Evolutionary conservation across 2,329 filamentous ascomycete genomes (phyloP).

Genomic region (Epichloe glyceriae): DNA sequence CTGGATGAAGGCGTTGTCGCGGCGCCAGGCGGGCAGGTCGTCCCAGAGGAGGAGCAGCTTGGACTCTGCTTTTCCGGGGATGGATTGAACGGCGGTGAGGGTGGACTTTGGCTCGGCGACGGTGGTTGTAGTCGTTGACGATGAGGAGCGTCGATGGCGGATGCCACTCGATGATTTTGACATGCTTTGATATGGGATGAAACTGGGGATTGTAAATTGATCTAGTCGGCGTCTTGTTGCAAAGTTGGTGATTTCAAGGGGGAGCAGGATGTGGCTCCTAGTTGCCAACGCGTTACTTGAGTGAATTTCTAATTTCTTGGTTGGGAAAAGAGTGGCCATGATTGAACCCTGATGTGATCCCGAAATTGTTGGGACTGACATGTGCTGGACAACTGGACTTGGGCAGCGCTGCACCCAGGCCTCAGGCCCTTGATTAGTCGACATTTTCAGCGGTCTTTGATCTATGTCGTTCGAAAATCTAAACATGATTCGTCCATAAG

Average conservation of each 20-base stretch:
- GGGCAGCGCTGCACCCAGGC: too few species aligned
- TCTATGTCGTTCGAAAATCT: too few species aligned
- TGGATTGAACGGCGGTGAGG: slow-evolving; percentile 14
- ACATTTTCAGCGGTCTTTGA: too few species aligned
- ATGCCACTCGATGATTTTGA: not conserved
- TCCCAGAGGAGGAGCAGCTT: slow-evolving; percentile 41
- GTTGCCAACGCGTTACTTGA: too few species aligned
- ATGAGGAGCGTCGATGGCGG: slow-evolving; percentile 10
- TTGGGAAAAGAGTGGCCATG: too few species aligned
- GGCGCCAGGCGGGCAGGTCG: slow-evolving; percentile 44
- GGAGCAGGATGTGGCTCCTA: too few species aligned
- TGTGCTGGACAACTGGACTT: not conserved
- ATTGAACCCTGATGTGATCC: not conserved
- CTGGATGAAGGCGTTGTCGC: slow-evolving; percentile 44
- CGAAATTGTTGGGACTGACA: slow-evolving; percentile 7
- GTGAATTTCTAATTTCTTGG: too few species aligned
- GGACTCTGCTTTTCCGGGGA: slow-evolving; percentile 27
- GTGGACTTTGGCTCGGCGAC: slow-evolving; percentile 11
- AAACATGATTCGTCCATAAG: too few species aligned
- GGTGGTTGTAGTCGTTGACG: slow-evolving; percentile 14
- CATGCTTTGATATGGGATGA: not conserved
- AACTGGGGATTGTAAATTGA: not conserved
- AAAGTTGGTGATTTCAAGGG: not conserved
- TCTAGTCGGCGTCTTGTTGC: not conserved
- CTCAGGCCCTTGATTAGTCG: too few species aligned